These are phyloP conservation scores for Coemansia sp. DNA, from an alignment of 192 early-diverging fungal species.

Conservation along the genomic window DNA sequence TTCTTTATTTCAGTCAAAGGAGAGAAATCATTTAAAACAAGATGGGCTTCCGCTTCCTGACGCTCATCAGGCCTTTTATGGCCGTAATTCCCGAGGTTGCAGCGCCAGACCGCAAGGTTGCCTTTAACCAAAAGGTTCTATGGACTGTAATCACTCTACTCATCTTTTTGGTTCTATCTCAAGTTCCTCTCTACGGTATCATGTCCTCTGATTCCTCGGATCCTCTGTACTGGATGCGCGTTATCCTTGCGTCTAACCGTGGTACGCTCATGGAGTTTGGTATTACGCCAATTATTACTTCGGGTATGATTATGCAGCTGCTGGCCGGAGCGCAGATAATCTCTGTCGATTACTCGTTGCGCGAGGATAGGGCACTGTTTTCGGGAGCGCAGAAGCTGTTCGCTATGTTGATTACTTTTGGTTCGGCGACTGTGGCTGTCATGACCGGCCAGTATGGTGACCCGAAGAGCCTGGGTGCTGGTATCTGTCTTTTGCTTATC, in stretches of 20 bases:
- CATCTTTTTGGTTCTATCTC: slow-evolving; percentile 99
- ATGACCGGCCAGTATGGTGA: slow-evolving; percentile 98
- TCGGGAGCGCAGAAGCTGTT: slow-evolving; percentile 98
- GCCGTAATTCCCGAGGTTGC: slow-evolving; percentile 97
- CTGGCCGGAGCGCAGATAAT: slow-evolving; percentile 98
- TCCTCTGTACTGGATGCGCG: slow-evolving; percentile 99
- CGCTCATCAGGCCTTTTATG: slow-evolving; percentile 97
- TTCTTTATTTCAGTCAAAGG: not conserved
- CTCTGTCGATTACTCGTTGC: slow-evolving; percentile 97
- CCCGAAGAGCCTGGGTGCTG: slow-evolving; percentile 93
- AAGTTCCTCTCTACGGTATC: slow-evolving; percentile 99
- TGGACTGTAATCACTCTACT: slow-evolving; percentile 99
- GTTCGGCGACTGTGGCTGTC: slow-evolving; percentile 97
- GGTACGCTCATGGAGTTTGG: slow-evolving; percentile 99
- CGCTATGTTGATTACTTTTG: slow-evolving; percentile 98
- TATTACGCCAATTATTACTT: slow-evolving; percentile 99
- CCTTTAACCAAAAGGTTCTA: slow-evolving; percentile 97
- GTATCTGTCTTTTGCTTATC: slow-evolving; percentile 93
- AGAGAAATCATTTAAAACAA: not conserved
- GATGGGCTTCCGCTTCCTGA: slow-evolving; percentile 81
- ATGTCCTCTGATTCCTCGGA: slow-evolving; percentile 99
- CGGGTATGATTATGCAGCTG: slow-evolving; percentile 99
- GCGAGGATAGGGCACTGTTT: slow-evolving; percentile 98
- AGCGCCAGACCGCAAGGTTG: slow-evolving; percentile 92
- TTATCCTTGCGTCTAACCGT: slow-evolving; percentile 99